Evolutionary conservation across 192 early-diverging fungal genomes (phyloP), one percentile per base, ranked within the genome.

Genomic region (Coemansia sp.): DNA sequence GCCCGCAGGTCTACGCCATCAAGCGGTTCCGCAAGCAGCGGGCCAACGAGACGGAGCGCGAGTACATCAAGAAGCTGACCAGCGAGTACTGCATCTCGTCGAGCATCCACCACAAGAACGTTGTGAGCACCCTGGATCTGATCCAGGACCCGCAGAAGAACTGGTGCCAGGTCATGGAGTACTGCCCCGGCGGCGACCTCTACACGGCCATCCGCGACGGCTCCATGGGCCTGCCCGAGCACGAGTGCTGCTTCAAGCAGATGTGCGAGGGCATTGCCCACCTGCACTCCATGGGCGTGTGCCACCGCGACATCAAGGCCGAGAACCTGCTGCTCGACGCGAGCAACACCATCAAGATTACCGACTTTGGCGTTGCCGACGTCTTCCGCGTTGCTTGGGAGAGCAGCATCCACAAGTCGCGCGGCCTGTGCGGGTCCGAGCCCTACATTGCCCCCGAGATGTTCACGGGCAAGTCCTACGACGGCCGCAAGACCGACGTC

Each of bases 371-470:
- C 48, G 95, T 97, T 12, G 92, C 92, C 2, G 93, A 95, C 72
- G 97, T 98, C 7, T 97, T 99, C 83, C 86, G 91, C 62, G 90
- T 89, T 33, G 90, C 90, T 39, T 96, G 94, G 88, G 89, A 94
- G 73, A 86, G 80, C 45, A 70, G 77, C 45, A 58, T 87, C 56
- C 93, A 92, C 70, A 86, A 90, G 45, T 93, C 93, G 61, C 84
- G 88, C 47, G 95, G 96, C n/a, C 78, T 95, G 53, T 94, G 93
- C 73, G 97, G 97, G 21, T 93, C 91, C 20, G 94, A 94, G 59
- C 95, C 95, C 13, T 99, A 98, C 75, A 98, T 97, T 85, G 95
- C 96, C 14, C 96, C 96, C 5, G 96, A 96, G 82, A 85, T 85
- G 79, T 93, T 90, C 66, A 41, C 71, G 2, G 76, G 72, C 52